These are phyloP conservation scores for Sambucus nigra DNA, from an alignment of 129 eudicot species.

Conservation along the genomic window DNA sequence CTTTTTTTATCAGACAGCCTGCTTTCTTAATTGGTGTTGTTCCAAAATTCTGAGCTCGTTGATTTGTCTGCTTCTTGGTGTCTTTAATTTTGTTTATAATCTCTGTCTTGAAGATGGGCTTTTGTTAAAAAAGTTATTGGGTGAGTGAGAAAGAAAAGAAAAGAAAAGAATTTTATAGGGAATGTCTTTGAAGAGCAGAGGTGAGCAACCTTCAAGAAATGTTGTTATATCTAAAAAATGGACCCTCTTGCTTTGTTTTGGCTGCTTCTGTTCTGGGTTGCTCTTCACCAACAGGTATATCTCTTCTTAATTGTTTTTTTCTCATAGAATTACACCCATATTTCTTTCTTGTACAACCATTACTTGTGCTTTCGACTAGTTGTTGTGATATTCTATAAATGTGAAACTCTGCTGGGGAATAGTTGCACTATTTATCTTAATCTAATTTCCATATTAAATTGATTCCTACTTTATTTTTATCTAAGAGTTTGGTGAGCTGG, in stretches of 20 bases:
- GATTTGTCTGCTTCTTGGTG: conserved; percentile 19
- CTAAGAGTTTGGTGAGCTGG: neutral
- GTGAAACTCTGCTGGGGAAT: neutral
- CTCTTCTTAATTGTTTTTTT: too few relatives aligned
- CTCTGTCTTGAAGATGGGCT: conserved; percentile 6
- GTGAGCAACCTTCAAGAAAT: conserved; percentile 50
- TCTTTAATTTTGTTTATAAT: conserved; percentile 3
- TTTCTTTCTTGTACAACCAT: neutral
- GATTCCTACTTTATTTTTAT: neutral
- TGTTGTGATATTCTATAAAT: neutral
- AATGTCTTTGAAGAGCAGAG: conserved; percentile 58
- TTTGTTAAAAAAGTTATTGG: conserved; percentile 9
- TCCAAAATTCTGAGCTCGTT: conserved; percentile 6
- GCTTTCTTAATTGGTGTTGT: conserved; percentile 8
- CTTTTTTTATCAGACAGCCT: conserved; percentile 14
- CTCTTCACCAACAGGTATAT: conserved; percentile 82
- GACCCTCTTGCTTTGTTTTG: conserved; percentile 69
- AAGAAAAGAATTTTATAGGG: conserved; percentile 7
- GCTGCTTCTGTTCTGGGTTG: conserved; percentile 75
- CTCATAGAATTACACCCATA: too few relatives aligned
- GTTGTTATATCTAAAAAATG: conserved; percentile 47
- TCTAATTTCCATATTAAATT: neutral
- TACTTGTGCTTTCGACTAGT: neutral
- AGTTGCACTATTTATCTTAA: neutral
- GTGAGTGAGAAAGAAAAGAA: neutral